Evolutionary conservation across 257 asterid species (phyloP), one percentile per base, ranked within the genome.

Genomic region (Solanum chilense): DNA sequence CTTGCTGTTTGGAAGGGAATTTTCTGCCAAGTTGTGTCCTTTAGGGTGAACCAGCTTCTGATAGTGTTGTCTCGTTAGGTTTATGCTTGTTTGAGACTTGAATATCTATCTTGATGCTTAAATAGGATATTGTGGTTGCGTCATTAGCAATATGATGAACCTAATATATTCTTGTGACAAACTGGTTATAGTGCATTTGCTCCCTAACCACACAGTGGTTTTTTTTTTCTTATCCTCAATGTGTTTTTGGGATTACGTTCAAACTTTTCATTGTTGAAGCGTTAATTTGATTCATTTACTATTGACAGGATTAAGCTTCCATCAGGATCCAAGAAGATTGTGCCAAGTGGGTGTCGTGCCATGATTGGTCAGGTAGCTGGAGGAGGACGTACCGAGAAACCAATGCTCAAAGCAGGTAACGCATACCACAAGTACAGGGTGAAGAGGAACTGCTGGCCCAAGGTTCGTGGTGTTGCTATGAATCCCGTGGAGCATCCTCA

Each of bases 401-500:
- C 97, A 1, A 86, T 95, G 68, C 91, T 95, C 66, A 95, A 95
- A 89, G 98, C 98, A 3, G 97, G 97, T 12, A 93, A 95, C 8
- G 98, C 98, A 0, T 95, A 94, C 31, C 98, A 95, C 90, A 95
- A 93, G 90, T 94, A 83, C 93, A 75, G 96, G 3, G 98, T 95
- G 71, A 95, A 95, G 94, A 93, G 98, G 80, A 95, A 95, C 91
- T 52, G 90, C 66, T 95, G 97, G 98, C 96, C 98, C 69, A 92
- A 91, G 93, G 98, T 94, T 80, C 97, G 98, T 93, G 98, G 98
- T 93, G 97, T 94, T 89, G 98, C 97, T 82, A 94, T 94, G 98
- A 94, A 94, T 78, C 98, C 98, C 0, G 95, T 93, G 44, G 98
- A 93, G 91, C 97, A 93, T 93, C 97, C 98, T 29, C 97, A 94